Evolutionary conservation across 352 stramenopile genomes (phyloP).

Genomic region (Bremia lactucae): DNA sequence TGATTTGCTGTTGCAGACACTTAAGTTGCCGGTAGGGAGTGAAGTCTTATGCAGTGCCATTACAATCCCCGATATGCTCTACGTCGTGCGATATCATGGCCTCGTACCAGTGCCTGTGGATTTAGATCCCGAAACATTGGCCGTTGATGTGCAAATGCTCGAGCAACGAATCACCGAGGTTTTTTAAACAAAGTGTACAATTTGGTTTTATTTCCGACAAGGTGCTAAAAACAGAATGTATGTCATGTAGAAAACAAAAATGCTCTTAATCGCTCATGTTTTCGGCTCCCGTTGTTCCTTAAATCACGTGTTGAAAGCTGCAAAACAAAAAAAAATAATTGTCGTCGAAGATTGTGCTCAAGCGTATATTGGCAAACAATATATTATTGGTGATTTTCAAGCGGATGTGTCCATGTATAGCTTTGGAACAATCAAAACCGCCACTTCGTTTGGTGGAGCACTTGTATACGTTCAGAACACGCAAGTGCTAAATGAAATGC

Average conservation of each 20-base stretch:
- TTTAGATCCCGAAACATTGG: slow-evolving; percentile 50
- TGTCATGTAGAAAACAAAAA: slow-evolving; percentile 38
- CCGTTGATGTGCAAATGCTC: slow-evolving; percentile 40
- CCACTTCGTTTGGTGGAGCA: slow-evolving; percentile 66
- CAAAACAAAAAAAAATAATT: slow-evolving; percentile 37
- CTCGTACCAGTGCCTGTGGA: slow-evolving; percentile 70
- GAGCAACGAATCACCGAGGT: slow-evolving; percentile 36
- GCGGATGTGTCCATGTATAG: slow-evolving; percentile 80
- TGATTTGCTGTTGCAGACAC: slow-evolving; percentile 66
- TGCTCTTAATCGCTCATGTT: slow-evolving; percentile 71
- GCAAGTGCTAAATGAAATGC: slow-evolving; percentile 52
- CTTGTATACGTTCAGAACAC: slow-evolving; percentile 53
- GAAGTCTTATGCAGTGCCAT: slow-evolving; percentile 76
- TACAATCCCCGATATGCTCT: slow-evolving; percentile 82
- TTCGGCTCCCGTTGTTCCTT: slow-evolving; percentile 63
- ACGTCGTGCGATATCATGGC: slow-evolving; percentile 60
- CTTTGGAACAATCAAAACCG: slow-evolving; percentile 83
- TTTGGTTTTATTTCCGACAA: background rate
- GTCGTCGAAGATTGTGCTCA: slow-evolving; percentile 78
- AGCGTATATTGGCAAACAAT: slow-evolving; percentile 50
- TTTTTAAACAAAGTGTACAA: background rate
- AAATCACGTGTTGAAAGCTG: slow-evolving; percentile 39
- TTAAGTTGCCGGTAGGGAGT: slow-evolving; percentile 50
- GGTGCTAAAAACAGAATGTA: background rate
- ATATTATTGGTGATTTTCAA: slow-evolving; percentile 46